Base-by-base conservation (phyloP, 331 rosid genomes). In the Rosa hybrid region DNA sequence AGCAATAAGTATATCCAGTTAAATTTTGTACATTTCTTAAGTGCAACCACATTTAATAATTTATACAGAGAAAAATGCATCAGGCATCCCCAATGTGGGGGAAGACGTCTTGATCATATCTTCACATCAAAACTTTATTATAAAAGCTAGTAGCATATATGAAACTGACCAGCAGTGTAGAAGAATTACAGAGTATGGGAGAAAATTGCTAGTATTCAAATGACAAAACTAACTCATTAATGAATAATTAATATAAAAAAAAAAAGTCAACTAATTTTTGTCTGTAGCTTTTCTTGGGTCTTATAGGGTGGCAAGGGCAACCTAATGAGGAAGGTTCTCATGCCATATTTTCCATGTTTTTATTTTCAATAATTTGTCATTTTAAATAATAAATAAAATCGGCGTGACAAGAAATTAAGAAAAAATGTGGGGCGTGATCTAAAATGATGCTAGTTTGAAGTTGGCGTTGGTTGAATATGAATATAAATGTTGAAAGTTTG, bases 401-500 rank as follows among this genome's bases (percentile, higher is more conserved):
- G 25, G 81, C 60, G 57, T 78, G 81, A 7, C n/a, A 18, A 64
- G 1, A 42, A 41, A 14, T 34, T 0, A 20, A 12, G 9, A 7
- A 4, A 51, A n/a, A 13, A n/a, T 51, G 16, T 54, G 8, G 69
- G 21, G 81, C 81, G 50, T 42, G 76, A 78, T 69, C 56, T 38
- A 78, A 78, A 18, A 27, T 42, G 60, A 70, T 53, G 39, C 68
- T 62, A 25, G 14, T 8, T 21, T 21, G 14, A 21, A 21, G 63
- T 38, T 8, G 68, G 18, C 4, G 13, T 67, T n/a, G 25, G 64
- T 57, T 57, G 68, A 8, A 69, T 10, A 23, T 41, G 16, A 54
- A 41, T 30, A 70, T 23, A 8, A 78, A 42, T 70, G 56, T 57
- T 54, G 38, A 78, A 78, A 69, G 81, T 69, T 54, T 56, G 75